phyloP scores from a whole-genome alignment of 352 stramenopile species.

The Lagenidium giganteum region DNA sequence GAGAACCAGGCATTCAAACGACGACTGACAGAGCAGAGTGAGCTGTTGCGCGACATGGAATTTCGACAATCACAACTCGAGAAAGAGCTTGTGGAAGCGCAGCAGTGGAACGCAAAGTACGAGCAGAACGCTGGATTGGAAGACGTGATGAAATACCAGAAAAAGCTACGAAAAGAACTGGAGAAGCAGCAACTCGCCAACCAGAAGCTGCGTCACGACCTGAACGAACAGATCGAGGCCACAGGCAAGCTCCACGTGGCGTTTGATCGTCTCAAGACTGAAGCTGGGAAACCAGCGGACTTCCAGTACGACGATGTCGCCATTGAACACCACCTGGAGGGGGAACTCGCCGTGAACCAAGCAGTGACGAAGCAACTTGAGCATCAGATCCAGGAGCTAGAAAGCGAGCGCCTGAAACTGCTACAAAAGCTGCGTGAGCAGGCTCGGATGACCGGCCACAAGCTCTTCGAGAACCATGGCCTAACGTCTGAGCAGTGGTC shows the following conservation, averaged over 20 bases:
- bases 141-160: slow-evolving; percentile 70
- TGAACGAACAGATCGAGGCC: slow-evolving; percentile 61
- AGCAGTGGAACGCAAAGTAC: slow-evolving; percentile 67
- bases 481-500: slow-evolving; percentile 51
- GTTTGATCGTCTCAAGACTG: slow-evolving; percentile 56
- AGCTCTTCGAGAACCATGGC: slow-evolving; percentile 51
- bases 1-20: slow-evolving; percentile 37
- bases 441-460: slow-evolving; percentile 33
- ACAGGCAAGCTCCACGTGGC: slow-evolving; percentile 42
- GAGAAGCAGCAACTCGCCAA: slow-evolving; percentile 56
- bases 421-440: slow-evolving; percentile 56
- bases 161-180: slow-evolving; percentile 61
- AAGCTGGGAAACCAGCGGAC: slow-evolving; percentile 31
- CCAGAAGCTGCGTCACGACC: slow-evolving; percentile 41
- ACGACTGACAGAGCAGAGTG: slow-evolving; percentile 42
- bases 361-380: slow-evolving; percentile 59
- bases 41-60: slow-evolving; percentile 49
- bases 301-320: slow-evolving; percentile 64
- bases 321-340: slow-evolving; percentile 45
- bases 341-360: slow-evolving; percentile 47
- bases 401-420: slow-evolving; percentile 50
- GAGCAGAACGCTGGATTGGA: slow-evolving; percentile 58
- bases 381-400: slow-evolving; percentile 52
- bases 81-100: slow-evolving; percentile 43
- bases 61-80: slow-evolving; percentile 49